These are phyloP conservation scores for Tetradesmus lagerheimii DNA, from an alignment of 139 green algal genomes.

Conservation along the genomic window DNA sequence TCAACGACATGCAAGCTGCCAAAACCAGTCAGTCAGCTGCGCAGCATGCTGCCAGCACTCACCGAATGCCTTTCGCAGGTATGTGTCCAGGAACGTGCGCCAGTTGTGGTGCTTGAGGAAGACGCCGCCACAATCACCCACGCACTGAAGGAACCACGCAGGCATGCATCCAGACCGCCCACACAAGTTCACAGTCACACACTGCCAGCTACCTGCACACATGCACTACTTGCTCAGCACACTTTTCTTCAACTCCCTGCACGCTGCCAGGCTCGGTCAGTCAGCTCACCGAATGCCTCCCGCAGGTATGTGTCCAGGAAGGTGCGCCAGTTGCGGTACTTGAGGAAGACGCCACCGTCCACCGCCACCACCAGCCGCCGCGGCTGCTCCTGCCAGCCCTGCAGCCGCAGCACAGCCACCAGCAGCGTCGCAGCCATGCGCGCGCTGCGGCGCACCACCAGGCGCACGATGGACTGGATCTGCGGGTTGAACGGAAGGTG, in stretches of 20 bases:
- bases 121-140: too few species aligned
- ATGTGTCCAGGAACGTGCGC: too few species aligned
- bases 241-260: not conserved
- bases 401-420: conserved; percentile 63
- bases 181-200: too few species aligned
- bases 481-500: conserved; percentile 20
- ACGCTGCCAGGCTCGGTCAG: not conserved
- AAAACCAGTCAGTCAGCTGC: too few species aligned
- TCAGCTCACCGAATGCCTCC: conserved; percentile 37
- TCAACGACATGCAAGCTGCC: not conserved
- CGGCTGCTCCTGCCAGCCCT: conserved; percentile 38
- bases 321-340: conserved; percentile 61
- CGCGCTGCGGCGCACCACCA: conserved; percentile 74
- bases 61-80: too few species aligned
- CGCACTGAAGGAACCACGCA: too few species aligned
- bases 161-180: too few species aligned
- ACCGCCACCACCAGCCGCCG: conserved; percentile 56
- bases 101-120: too few species aligned
- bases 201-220: not conserved
- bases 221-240: not conserved
- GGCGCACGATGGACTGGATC: conserved; percentile 76
- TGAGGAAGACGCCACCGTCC: conserved; percentile 72
- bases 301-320: conserved; percentile 43
- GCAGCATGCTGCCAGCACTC: too few species aligned
- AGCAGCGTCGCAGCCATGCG: conserved; percentile 72